A percentile compares a stretch with the other conserved stretches of the same genome.
Conservation (phyloP, 2,329 filamentous ascomycete species). For the Ophiostoma ips region DNA sequence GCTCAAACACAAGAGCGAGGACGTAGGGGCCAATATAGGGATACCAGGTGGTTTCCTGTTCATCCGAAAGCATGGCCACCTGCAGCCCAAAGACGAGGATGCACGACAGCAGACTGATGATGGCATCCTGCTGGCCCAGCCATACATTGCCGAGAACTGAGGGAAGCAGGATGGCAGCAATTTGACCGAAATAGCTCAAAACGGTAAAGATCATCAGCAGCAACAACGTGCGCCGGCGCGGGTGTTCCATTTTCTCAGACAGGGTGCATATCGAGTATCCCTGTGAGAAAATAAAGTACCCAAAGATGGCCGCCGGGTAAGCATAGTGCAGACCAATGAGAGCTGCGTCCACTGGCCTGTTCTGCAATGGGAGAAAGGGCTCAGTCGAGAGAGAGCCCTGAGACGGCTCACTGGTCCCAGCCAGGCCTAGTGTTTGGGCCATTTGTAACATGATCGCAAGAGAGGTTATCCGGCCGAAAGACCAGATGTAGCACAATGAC, state of each 20-base stretch:
- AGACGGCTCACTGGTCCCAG: neutral
- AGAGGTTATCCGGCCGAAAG: neutral
- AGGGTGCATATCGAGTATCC: constrained; percentile 38
- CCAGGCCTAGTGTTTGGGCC: neutral
- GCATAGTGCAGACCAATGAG: constrained; percentile 39
- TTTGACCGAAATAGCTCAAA: constrained; percentile 34
- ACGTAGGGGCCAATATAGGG: constrained; percentile 50
- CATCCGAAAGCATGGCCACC: constrained; percentile 38
- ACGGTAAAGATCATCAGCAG: constrained; percentile 29
- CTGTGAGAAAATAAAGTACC: constrained; percentile 41
- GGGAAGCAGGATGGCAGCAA: constrained; percentile 25
- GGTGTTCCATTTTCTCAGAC: constrained; percentile 22
- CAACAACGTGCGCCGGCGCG: constrained; percentile 29
- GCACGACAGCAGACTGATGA: constrained; percentile 47
- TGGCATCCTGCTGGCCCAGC: constrained; percentile 31
- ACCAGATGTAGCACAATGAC: too few species aligned
- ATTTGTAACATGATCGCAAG: neutral
- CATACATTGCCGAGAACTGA: constrained; percentile 23
- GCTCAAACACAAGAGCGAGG: constrained; percentile 43
- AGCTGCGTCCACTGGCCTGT: constrained; percentile 18
- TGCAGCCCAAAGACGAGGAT: constrained; percentile 50
- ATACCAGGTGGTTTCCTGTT: constrained; percentile 41
- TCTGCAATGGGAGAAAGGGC: neutral
- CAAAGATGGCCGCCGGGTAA: constrained; percentile 41
- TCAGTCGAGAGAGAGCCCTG: neutral